These are phyloP conservation scores for Fremontodendron californicum DNA, from an alignment of 345 rosid species.

Conservation along the genomic window DNA sequence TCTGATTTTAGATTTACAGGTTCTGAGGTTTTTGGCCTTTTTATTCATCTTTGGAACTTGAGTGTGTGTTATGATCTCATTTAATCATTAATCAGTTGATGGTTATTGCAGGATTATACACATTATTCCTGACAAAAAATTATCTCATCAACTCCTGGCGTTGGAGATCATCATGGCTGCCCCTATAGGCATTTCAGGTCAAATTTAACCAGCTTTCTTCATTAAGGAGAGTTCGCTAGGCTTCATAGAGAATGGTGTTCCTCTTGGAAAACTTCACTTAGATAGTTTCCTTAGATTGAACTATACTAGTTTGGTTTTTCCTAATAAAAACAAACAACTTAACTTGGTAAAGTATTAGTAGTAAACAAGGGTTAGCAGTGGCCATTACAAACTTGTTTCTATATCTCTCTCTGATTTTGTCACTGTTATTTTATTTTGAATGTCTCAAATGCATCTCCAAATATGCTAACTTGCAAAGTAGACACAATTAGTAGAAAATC, in stretches of 20 bases:
- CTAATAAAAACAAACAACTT: not conserved
- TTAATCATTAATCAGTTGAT: not conserved
- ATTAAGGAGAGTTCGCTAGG: not conserved
- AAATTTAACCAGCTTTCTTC: slow-evolving; percentile 8
- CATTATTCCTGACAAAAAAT: slow-evolving; percentile 91
- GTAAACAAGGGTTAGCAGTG: not conserved
- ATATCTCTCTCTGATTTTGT: not conserved
- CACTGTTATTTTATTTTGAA: not conserved
- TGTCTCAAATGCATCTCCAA: not conserved
- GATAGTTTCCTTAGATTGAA: not conserved
- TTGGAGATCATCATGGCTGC: slow-evolving; percentile 92
- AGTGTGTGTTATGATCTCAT: not conserved
- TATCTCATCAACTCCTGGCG: slow-evolving; percentile 71
- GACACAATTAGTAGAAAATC: not conserved
- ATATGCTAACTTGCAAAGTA: not conserved
- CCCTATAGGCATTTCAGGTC: slow-evolving; percentile 96
- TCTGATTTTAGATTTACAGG: no score
- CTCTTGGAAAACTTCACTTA: not conserved
- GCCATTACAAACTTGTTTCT: not conserved
- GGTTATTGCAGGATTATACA: slow-evolving; percentile 74
- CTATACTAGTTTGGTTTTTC: not conserved
- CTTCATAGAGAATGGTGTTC: not conserved
- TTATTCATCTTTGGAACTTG: not conserved
- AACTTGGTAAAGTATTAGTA: not conserved
- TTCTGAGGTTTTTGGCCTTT: not conserved